A percentile compares a stretch with the other conserved stretches of the same genome.
Conservation (phyloP, 164 flowering plant genomes). For the Buxus sempervirens region DNA sequence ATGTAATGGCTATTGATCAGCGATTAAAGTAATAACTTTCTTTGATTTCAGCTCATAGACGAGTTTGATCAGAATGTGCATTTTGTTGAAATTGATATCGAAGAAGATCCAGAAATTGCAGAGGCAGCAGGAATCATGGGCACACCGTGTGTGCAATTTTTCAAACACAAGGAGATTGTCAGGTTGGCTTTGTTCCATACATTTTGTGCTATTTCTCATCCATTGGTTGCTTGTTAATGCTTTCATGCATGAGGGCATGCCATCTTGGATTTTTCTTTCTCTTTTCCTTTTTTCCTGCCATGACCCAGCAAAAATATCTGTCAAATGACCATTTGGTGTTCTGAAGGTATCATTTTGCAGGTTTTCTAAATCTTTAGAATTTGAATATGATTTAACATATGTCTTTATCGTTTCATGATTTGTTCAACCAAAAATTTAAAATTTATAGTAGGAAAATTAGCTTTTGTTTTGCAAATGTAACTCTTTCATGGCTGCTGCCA, state of each 20-base stretch:
- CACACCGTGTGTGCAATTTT: slow-evolving; percentile 96
- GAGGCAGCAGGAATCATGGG: slow-evolving; percentile 99
- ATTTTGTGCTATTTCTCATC: too few species aligned
- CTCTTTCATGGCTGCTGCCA: background rate
- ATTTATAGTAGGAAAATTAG: too few species aligned
- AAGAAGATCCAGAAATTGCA: slow-evolving; percentile 95
- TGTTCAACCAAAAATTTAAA: background rate
- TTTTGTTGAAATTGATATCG: slow-evolving; percentile 94
- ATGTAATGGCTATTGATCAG: background rate
- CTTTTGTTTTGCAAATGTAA: too few species aligned
- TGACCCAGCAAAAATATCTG: too few species aligned
- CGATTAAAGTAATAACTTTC: background rate
- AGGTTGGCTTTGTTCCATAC: slow-evolving; percentile 39
- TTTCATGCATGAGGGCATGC: background rate
- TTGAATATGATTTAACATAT: too few species aligned
- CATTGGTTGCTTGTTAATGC: too few species aligned
- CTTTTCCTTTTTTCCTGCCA: too few species aligned
- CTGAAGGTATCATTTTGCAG: too few species aligned
- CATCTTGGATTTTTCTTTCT: too few species aligned
- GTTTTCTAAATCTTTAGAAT: too few species aligned
- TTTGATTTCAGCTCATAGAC: slow-evolving; percentile 69
- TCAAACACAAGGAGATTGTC: slow-evolving; percentile 91
- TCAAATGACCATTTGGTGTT: too few species aligned
- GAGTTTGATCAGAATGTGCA: slow-evolving; percentile 90
- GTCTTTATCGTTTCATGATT: background rate